Conservation (phyloP, 805 yeast genomes). For the Cyberlindnera samutprakarnensis region DNA sequence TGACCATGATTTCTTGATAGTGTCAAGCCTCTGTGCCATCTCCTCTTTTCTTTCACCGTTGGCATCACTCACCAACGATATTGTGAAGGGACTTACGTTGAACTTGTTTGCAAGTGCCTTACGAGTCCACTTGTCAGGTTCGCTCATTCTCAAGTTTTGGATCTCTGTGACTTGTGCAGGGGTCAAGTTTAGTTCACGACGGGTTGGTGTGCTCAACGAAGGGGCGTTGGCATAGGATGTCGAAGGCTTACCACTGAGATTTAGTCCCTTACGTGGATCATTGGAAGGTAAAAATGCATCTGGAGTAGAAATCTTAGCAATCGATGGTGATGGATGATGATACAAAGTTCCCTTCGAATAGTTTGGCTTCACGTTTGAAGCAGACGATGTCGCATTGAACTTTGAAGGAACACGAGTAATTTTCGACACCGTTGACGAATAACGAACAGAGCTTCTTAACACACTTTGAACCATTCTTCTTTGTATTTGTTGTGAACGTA, state of each 20-base stretch:
- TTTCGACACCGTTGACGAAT: constrained; percentile 8
- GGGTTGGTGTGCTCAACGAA: constrained; percentile 29
- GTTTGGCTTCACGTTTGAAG: constrained; percentile 48
- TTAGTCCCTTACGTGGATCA: constrained; percentile 47
- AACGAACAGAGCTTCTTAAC: constrained; percentile 2
- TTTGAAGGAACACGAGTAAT: constrained; percentile 38
- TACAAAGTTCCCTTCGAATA: constrained; percentile 46
- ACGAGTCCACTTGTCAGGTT: constrained; percentile 61
- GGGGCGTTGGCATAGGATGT: constrained; percentile 28
- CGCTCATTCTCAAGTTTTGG: constrained; percentile 40
- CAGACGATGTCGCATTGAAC: constrained; percentile 56
- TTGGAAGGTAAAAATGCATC: constrained; percentile 54
- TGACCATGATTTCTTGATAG: constrained; percentile 43
- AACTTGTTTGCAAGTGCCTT: constrained; percentile 54
- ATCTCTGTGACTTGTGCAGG: constrained; percentile 54
- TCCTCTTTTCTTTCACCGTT: constrained; percentile 32
- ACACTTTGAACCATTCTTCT: neutral
- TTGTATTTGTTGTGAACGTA: too few species aligned
- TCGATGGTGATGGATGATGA: constrained; percentile 57
- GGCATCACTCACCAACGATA: constrained; percentile 46
- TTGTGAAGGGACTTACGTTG: constrained; percentile 41
- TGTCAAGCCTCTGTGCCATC: constrained; percentile 38
- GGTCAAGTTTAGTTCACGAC: constrained; percentile 46
- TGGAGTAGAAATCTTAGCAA: constrained; percentile 51
- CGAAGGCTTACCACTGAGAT: constrained; percentile 18